Conservation (phyloP, 106 monocot species). For the Dendrobium catenatum region DNA sequence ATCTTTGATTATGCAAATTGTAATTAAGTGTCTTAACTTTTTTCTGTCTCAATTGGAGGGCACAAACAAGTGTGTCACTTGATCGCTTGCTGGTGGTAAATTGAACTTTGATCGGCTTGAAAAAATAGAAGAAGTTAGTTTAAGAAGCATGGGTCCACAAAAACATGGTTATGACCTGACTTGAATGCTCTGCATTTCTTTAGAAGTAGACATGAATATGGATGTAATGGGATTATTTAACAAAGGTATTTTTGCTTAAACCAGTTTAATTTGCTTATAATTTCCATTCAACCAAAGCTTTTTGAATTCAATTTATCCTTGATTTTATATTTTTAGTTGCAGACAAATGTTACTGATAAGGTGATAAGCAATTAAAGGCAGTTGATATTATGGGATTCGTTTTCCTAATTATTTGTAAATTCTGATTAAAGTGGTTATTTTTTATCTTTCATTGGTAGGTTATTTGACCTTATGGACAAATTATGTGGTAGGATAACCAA, state of each 20-base stretch:
- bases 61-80: too few relatives aligned
- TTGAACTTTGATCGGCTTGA: too few relatives aligned
- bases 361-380: neutral
- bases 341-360: neutral
- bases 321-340: neutral
- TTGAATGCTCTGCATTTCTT: too few relatives aligned
- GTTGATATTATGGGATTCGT: neutral
- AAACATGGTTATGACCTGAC: too few relatives aligned
- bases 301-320: neutral
- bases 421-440: neutral
- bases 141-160: too few relatives aligned
- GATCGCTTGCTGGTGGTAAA: too few relatives aligned
- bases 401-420: neutral
- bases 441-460: constrained; percentile 3
- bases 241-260: neutral
- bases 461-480: neutral
- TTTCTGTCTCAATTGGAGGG: too few relatives aligned
- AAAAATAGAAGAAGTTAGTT: too few relatives aligned
- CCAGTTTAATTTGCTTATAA: neutral
- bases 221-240: neutral
- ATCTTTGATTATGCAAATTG: too few relatives aligned
- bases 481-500: neutral
- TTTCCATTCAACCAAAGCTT: neutral
- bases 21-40: too few relatives aligned
- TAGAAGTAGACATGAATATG: too few relatives aligned